Conservation (phyloP, 371 early-diverging fungal genomes). For the Actinomortierella ambigua region DNA sequence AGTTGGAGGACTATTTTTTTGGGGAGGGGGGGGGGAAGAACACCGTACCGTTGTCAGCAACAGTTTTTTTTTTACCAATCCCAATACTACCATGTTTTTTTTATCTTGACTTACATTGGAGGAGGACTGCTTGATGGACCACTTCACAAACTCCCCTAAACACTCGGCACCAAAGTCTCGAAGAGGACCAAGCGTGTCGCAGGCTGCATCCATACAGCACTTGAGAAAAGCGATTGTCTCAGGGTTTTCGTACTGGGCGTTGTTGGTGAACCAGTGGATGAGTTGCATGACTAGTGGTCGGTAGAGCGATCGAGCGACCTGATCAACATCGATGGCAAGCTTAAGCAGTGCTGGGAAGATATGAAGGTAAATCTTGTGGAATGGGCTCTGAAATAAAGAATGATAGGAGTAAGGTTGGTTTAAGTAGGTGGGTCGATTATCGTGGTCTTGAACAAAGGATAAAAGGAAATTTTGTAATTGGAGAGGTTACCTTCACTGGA, state of each 20-base stretch:
- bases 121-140: constrained; percentile 74
- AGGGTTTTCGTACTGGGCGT: constrained; percentile 73
- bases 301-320: constrained; percentile 69
- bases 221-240: constrained; percentile 76
- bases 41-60: constrained; percentile 7
- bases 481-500: constrained; percentile 38
- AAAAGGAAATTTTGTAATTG: neutral
- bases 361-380: constrained; percentile 62
- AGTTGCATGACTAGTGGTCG: constrained; percentile 65
- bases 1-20: constrained; percentile 42
- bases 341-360: constrained; percentile 75
- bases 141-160: constrained; percentile 73
- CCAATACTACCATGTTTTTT: neutral
- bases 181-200: constrained; percentile 59
- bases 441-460: constrained; percentile 3
- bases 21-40: neutral
- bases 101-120: constrained; percentile 38
- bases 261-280: constrained; percentile 84
- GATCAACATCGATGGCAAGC: constrained; percentile 76
- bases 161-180: constrained; percentile 81
- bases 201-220: constrained; percentile 71
- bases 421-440: neutral
- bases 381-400: constrained; percentile 52
- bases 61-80: constrained; percentile 3
- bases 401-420: neutral